Base-by-base conservation (phyloP, 2,329 filamentous ascomycete species). In the Colletotrichum liaoningense region DNA sequence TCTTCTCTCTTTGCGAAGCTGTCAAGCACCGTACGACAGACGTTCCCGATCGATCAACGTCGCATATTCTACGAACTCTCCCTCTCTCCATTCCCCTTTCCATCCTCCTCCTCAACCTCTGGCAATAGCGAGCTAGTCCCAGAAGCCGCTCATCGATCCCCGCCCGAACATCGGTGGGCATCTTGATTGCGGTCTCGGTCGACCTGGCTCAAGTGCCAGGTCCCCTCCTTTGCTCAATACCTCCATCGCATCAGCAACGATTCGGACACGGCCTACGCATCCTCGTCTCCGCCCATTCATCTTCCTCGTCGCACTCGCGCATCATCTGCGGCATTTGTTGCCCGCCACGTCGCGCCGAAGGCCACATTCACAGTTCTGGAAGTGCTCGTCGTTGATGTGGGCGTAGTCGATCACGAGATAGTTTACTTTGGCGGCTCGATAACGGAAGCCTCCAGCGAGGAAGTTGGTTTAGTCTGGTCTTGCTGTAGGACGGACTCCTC, bases 171-270 rank as follows among this genome's bases (percentile, higher is more conserved):
- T 30, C 52, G 63, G 59, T 46, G 52, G 69, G 57, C 69, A 57
- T 30, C 28, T 28, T 57, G 70, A 59, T 38, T 64, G 66, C 66
- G 54, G 42, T 69, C 46, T 46, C 60, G 55, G 49, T 63, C 33
- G 72, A 72, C 62, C 70, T 73, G 70, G 72, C 72, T 63, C 38
- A 35, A 52, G 30, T 60, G 69, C 68, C 72, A 74, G 57, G 72
- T 67, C 63, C 56, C 68, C 68, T 70, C 67, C 55, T 54, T 56
- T 54, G 55, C 14, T 35, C 60, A 55, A 57, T n/a, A 42, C 19
- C 42, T 14, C 26, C 62, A 66, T 59, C 67, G 67, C 62, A 56
- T 55, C 67, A 66, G 49, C 30, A 26, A 33, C 63, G 63, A 42
- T n/a, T n/a, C 26, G n/a, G 24, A 26, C 46, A 14, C 22, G 26